A percentile compares a stretch with the other conserved stretches of the same genome.
Evolutionary conservation across 192 early-diverging fungal genomes (phyloP).

Genomic region (Coemansia interrupta): DNA sequence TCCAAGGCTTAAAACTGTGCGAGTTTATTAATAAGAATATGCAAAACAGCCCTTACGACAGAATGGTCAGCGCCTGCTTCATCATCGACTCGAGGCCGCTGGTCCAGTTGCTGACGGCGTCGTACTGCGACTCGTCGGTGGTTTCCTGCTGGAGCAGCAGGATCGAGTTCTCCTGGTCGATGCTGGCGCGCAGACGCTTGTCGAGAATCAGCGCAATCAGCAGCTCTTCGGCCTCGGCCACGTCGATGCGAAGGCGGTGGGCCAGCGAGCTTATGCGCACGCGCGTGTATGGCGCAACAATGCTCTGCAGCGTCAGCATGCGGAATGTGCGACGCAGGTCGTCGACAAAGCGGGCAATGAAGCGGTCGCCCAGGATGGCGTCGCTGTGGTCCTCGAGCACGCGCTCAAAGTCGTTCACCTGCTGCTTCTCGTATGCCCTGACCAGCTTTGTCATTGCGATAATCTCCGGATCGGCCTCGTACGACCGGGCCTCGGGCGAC

Average conservation of each 20-base stretch:
- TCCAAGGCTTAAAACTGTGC: not conserved
- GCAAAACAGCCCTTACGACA: not conserved
- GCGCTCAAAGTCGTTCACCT: conserved; percentile 85
- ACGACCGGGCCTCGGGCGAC: conserved; percentile 96
- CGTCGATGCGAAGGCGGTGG: conserved; percentile 76
- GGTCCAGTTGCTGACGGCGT: conserved; percentile 35
- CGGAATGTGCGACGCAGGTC: conserved; percentile 92
- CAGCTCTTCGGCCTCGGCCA: conserved; percentile 77
- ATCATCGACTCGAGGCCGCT: conserved; percentile 22
- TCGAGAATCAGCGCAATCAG: conserved; percentile 86
- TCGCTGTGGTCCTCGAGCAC: conserved; percentile 66
- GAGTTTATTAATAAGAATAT: not conserved
- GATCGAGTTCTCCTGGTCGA: conserved; percentile 80
- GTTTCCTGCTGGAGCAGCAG: conserved; percentile 32
- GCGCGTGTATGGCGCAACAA: conserved; percentile 89
- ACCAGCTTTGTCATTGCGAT: conserved; percentile 91
- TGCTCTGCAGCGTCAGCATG: conserved; percentile 78
- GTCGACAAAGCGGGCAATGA: conserved; percentile 86
- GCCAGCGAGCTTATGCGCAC: conserved; percentile 81
- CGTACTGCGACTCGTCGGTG: conserved; percentile 35
- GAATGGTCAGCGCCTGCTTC: conserved; percentile 5
- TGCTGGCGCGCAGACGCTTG: conserved; percentile 74
- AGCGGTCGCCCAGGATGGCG: conserved; percentile 84
- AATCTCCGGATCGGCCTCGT: conserved; percentile 89
- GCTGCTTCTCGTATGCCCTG: conserved; percentile 82